Evolutionary conservation across 257 asterid species (phyloP).

Genomic region (Nicotiana sylvestris): DNA sequence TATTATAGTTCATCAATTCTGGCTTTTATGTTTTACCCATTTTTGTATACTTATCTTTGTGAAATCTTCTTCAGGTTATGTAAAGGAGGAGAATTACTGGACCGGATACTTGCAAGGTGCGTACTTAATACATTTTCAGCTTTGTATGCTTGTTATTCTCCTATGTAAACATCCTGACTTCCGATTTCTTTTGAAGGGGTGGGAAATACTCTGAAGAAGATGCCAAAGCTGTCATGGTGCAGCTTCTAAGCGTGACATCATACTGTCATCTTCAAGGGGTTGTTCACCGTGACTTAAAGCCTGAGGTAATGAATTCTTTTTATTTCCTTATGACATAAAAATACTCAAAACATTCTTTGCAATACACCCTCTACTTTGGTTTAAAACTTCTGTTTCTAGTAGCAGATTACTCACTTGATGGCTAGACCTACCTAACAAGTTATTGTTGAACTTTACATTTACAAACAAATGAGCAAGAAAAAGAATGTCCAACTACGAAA

Average conservation of each 20-base stretch:
- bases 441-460: background rate
- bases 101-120: slow-evolving; percentile 70
- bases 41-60: background rate
- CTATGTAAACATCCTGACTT: slow-evolving; percentile 4
- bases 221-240: slow-evolving; percentile 60
- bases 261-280: slow-evolving; percentile 90
- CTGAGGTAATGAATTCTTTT: slow-evolving; percentile 39
- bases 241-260: slow-evolving; percentile 57
- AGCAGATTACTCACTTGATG: background rate
- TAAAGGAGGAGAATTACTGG: slow-evolving; percentile 79
- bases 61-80: slow-evolving; percentile 52
- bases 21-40: background rate
- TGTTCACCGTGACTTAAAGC: slow-evolving; percentile 73
- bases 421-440: background rate
- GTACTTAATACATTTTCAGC: background rate
- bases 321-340: background rate
- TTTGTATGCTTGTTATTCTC: background rate
- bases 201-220: slow-evolving; percentile 70
- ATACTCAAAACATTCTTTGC: background rate
- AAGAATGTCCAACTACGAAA: background rate
- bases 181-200: slow-evolving; percentile 38
- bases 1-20: background rate
- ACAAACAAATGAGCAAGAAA: background rate
- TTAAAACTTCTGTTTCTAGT: background rate
- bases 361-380: background rate